Conservation (phyloP, 139 green algal genomes). For the Dunaliella primolecta region DNA sequence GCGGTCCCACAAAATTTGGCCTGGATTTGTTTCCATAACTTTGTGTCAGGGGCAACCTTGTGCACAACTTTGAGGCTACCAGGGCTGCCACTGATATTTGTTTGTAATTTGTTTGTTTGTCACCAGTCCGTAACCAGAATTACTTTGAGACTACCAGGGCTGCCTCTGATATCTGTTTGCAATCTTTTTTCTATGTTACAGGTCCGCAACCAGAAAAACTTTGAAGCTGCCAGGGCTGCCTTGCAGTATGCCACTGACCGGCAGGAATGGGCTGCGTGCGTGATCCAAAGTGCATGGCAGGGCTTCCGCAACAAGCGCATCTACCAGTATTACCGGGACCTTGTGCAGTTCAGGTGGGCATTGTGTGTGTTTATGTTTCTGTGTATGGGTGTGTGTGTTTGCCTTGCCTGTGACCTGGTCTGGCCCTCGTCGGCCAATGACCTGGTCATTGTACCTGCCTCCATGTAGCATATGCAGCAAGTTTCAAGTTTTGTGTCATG, state of each 20-base stretch:
- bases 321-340: constrained; percentile 54
- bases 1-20: no score
- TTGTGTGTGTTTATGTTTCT: constrained; percentile 7
- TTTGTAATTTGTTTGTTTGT: no score
- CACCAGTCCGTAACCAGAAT: no score
- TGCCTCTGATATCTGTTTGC: neutral
- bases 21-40: no score
- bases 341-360: constrained; percentile 60
- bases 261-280: constrained; percentile 26
- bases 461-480: no score
- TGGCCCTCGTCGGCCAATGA: neutral
- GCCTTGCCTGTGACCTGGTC: neutral
- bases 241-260: neutral
- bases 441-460: neutral
- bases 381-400: constrained; percentile 15
- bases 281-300: constrained; percentile 57
- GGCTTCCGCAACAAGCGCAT: constrained; percentile 44
- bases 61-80: no score
- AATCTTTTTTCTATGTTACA: no score
- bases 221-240: neutral
- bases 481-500: no score
- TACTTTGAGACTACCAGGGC: no score
- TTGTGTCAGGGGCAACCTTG: no score
- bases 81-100: no score
- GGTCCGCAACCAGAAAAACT: neutral